These are phyloP conservation scores for Blastobotrys capitulatus DNA, from an alignment of 1,139 yeast species.

Conservation along the genomic window DNA sequence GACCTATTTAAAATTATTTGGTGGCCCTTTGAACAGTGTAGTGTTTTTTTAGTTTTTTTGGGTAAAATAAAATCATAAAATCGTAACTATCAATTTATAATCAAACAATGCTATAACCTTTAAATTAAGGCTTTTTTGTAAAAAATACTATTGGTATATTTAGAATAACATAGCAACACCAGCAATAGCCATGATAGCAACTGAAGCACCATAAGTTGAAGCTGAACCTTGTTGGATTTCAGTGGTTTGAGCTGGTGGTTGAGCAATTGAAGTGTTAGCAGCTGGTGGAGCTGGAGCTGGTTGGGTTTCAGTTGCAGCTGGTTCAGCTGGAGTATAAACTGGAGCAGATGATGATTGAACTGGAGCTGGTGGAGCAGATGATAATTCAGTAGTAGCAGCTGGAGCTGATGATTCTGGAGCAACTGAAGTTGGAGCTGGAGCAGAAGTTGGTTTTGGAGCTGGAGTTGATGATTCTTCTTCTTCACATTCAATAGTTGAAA, in stretches of 20 bases:
- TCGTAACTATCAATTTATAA: background rate
- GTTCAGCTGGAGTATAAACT: background rate
- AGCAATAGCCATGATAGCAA: background rate
- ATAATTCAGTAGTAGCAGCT: background rate
- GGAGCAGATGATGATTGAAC: background rate
- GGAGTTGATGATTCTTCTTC: background rate
- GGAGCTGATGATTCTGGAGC: background rate
- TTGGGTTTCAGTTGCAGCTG: background rate
- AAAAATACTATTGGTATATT: background rate
- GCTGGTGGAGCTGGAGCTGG: background rate
- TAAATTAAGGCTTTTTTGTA: too few species aligned
- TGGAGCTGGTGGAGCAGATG: background rate
- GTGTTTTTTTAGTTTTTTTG: background rate
- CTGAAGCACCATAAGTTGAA: background rate
- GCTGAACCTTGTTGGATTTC: background rate
- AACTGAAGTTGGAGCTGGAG: background rate
- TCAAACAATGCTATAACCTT: too few species aligned
- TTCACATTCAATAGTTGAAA: background rate
- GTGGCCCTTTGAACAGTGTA: too few species aligned
- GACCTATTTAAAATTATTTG: too few species aligned
- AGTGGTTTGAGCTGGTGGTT: conserved; percentile 1
- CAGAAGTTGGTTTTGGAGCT: background rate
- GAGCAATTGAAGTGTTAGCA: background rate
- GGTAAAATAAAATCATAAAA: background rate
- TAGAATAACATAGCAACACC: conserved; percentile 1